Base-by-base conservation (phyloP, 2,329 filamentous ascomycete genomes). In the Aspergillus sp. region DNA sequence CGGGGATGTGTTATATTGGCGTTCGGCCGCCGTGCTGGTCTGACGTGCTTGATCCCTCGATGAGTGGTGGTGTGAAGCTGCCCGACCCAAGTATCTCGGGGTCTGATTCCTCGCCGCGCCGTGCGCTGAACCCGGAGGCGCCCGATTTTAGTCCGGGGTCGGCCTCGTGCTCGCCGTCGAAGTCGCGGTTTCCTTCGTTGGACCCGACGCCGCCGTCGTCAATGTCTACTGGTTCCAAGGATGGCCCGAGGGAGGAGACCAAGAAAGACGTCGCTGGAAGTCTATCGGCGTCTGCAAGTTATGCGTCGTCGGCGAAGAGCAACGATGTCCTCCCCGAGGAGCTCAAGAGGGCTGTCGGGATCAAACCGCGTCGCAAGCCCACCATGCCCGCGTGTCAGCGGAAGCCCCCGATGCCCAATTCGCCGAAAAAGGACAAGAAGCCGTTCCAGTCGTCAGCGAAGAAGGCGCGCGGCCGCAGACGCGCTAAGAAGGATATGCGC, bases 1-100 rank as follows among this genome's bases (percentile, higher is more conserved):
- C 44, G 17, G 49, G 45, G 1, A 35, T 50, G 35, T 52, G 48
- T 16, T 24, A 49, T n/a, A 15, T 41, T n/a, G 29, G 35, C 4
- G 43, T 10, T 32, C 22, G 20, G 12, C 17, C 20, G 6, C 22
- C 24, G 5, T n/a, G 8, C 3, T 20, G 14, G 7, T 8, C 28
- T 22, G 15, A 22, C 19, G 6, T 6, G 10, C 19, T 22, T 6
- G 5, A 6, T 22, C 19, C 19, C 10, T 10, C 19, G n/a, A n/a
- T n/a, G n/a, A n/a, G n/a, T n/a, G n/a, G n/a, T 22, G 6, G 6
- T 22, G 19, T 22, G 19, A 22, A 22, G 6, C 19, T 10, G 6
- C 19, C 5, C 19, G 19, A 22, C 19, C 19, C 19, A 22, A 10
- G 19, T 22, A 22, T 5, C 10, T 22, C 19, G 19, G 19, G 10